A percentile compares a stretch with the other conserved stretches of the same genome.
Evolutionary conservation across 2,329 filamentous ascomycete species (phyloP).

Genomic region (Cordyceps fumosorosea): DNA sequence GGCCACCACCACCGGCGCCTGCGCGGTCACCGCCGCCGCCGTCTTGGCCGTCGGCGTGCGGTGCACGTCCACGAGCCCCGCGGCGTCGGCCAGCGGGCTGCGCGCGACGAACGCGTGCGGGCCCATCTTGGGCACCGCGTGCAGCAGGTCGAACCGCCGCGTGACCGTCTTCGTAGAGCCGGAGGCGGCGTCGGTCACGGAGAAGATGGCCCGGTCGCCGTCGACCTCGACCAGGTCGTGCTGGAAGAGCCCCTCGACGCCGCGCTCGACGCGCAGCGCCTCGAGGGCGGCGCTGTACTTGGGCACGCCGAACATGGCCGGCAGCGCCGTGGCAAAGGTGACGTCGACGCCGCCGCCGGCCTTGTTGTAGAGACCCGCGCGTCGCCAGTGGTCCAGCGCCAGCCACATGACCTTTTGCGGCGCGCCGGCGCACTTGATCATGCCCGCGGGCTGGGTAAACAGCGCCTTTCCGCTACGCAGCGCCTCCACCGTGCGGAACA

Average conservation of each 20-base stretch:
- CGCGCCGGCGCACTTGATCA: constrained; percentile 55
- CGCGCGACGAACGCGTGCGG: constrained; percentile 48
- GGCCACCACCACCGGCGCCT: constrained; percentile 44
- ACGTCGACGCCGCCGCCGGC: constrained; percentile 41
- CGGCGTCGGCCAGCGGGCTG: constrained; percentile 46
- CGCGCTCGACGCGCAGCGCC: constrained; percentile 44
- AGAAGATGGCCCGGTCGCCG: constrained; percentile 46
- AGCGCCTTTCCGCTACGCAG: constrained; percentile 46
- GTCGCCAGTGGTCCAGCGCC: constrained; percentile 52
- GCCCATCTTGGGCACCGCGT: constrained; percentile 54
- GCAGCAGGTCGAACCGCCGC: constrained; percentile 46
- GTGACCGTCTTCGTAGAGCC: constrained; percentile 32
- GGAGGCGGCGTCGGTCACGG: constrained; percentile 17
- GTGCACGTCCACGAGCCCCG: constrained; percentile 53
- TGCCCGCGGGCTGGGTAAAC: constrained; percentile 53
- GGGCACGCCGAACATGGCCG: constrained; percentile 53
- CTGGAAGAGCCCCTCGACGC: constrained; percentile 52
- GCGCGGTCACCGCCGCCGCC: constrained; percentile 44
- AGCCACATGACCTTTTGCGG: constrained; percentile 59
- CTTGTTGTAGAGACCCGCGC: constrained; percentile 41
- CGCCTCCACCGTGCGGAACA: constrained; percentile 39
- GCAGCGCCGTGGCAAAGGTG: constrained; percentile 48
- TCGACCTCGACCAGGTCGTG: constrained; percentile 49
- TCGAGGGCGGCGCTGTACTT: constrained; percentile 52
- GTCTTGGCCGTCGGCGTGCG: constrained; percentile 52